These are phyloP conservation scores for Pseudoturritis turrita DNA, from an alignment of 345 rosid species.

Conservation along the genomic window DNA sequence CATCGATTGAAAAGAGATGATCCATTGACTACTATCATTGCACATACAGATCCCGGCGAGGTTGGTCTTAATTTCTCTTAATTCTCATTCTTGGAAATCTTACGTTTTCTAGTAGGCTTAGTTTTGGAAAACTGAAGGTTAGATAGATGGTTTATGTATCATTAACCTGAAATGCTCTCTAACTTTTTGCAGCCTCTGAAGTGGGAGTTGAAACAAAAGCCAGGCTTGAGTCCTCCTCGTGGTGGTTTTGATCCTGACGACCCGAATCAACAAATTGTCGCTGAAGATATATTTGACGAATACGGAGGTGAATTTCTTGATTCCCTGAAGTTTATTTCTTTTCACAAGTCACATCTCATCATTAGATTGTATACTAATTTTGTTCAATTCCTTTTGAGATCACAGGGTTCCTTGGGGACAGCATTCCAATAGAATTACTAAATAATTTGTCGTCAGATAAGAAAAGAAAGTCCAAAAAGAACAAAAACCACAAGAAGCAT, in stretches of 20 bases:
- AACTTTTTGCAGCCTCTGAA: conserved; percentile 60
- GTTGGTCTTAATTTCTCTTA: conserved; percentile 31
- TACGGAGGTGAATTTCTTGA: conserved; percentile 69
- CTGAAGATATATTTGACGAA: conserved; percentile 95
- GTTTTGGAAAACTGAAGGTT: background rate
- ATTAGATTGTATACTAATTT: conserved; percentile 7
- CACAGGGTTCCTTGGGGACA: conserved; percentile 74
- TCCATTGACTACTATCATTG: conserved; percentile 83
- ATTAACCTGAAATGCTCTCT: background rate
- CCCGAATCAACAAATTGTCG: conserved; percentile 97
- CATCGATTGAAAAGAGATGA: conserved; percentile 89
- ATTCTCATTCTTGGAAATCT: background rate
- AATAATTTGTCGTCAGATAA: conserved; percentile 42
- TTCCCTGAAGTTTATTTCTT: background rate
- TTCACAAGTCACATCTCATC: background rate
- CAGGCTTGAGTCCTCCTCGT: conserved; percentile 96
- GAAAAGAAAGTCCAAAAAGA: conserved; percentile 44
- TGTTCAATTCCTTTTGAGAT: background rate
- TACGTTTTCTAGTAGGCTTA: background rate
- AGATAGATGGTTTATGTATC: background rate
- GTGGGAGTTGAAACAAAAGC: conserved; percentile 98
- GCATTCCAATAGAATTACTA: conserved; percentile 60
- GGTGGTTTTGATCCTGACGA: conserved; percentile 89
- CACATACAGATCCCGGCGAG: conserved; percentile 79
- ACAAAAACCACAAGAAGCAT: conserved; percentile 42